A percentile compares a stretch with the other conserved stretches of the same genome.
These are phyloP conservation scores for Psophocarpus tetragonolobus DNA, from an alignment of 306 rosid species.

Conservation along the genomic window DNA sequence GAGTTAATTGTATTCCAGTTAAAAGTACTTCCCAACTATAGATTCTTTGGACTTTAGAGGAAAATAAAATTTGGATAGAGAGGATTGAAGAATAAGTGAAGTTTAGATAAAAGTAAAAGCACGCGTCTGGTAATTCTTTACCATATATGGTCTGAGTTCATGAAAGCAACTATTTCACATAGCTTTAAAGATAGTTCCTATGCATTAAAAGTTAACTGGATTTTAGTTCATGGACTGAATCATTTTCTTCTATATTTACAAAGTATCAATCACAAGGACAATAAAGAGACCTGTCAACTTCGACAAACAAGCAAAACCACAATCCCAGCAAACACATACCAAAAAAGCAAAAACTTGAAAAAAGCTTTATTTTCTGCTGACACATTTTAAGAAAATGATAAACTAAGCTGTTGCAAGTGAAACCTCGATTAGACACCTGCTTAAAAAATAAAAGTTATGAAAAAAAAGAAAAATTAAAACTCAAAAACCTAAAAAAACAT, in stretches of 20 bases:
- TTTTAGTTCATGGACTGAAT: background rate
- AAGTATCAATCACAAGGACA: slow-evolving; percentile 1
- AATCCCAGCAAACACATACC: background rate
- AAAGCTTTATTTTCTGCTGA: background rate
- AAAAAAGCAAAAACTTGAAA: background rate
- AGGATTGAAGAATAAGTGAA: background rate
- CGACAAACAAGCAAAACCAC: slow-evolving; percentile 2
- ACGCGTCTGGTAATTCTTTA: background rate
- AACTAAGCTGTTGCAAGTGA: too few species aligned
- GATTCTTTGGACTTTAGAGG: background rate
- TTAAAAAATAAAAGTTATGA: too few species aligned
- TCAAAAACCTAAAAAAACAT: too few species aligned
- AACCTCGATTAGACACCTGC: too few species aligned
- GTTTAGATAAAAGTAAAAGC: slow-evolving; percentile 14
- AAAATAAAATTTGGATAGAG: background rate
- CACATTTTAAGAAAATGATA: too few species aligned
- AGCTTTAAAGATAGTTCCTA: background rate
- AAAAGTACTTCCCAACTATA: background rate
- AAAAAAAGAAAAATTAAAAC: too few species aligned
- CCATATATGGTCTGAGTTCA: background rate
- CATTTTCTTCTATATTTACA: background rate
- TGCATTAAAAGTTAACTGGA: background rate
- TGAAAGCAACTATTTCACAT: background rate
- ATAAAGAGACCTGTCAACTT: slow-evolving; percentile 13
- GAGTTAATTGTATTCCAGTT: background rate